Conservation (phyloP, 1,139 yeast genomes). For the Zygotorulaspora mrakii region DNA sequence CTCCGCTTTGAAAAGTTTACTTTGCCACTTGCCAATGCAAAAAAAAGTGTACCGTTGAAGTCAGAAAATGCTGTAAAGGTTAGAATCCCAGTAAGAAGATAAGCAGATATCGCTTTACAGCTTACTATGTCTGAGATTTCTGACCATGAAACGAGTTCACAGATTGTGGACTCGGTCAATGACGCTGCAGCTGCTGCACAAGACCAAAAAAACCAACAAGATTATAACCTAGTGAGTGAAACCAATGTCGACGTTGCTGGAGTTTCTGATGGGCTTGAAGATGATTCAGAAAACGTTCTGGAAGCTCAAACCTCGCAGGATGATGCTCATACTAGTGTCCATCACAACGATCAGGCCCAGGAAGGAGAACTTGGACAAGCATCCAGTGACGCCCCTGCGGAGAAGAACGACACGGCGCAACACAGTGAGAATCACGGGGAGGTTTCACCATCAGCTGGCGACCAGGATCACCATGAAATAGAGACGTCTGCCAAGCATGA, state of each 20-base stretch:
- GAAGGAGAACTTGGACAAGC: conserved; percentile 11
- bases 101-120: background rate
- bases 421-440: background rate
- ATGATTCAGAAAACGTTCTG: conserved; percentile 11
- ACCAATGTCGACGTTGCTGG: too few relatives aligned
- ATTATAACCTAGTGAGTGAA: too few relatives aligned
- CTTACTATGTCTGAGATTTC: background rate
- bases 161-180: too few relatives aligned
- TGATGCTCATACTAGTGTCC: conserved; percentile 12
- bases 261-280: conserved; percentile 20
- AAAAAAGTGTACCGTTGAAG: too few relatives aligned
- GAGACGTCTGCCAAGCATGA: too few relatives aligned
- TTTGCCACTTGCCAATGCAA: conserved; percentile 5
- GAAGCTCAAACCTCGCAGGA: too few relatives aligned
- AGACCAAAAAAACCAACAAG: background rate
- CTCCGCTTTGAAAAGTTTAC: conserved; percentile 11
- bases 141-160: too few relatives aligned
- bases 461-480: background rate
- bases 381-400: background rate
- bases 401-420: too few relatives aligned
- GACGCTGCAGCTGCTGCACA: too few relatives aligned
- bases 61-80: too few relatives aligned
- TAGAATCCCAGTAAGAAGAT: too few relatives aligned
- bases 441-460: background rate
- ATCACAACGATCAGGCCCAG: too few relatives aligned